phyloP scores from a whole-genome alignment of 139 green algal genomes.

The Tetraselmis chui region DNA sequence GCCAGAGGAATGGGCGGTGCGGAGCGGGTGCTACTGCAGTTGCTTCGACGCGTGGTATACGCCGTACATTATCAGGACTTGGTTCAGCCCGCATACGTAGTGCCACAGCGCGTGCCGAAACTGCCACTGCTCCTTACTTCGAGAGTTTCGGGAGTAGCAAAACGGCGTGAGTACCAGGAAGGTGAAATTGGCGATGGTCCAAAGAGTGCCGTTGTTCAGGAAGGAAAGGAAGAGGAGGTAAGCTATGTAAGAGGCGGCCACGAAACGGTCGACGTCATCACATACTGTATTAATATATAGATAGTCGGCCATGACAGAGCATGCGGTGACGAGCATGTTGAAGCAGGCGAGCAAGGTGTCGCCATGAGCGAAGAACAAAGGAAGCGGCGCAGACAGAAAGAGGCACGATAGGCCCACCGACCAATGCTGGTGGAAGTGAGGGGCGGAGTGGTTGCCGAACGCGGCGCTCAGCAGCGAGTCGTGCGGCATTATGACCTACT shows the following conservation, averaged over 20 bases:
- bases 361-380: neutral
- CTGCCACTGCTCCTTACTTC: neutral
- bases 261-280: neutral
- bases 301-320: neutral
- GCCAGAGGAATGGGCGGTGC: too few species aligned
- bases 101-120: neutral
- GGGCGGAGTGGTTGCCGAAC: neutral
- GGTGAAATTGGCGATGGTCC: neutral
- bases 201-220: neutral
- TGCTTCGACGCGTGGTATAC: neutral
- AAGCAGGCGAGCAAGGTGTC: neutral
- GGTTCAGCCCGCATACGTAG: neutral
- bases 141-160: neutral
- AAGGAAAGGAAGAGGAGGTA: neutral
- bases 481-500: too few species aligned
- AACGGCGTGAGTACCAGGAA: neutral
- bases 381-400: neutral
- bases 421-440: neutral
- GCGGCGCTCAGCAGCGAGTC: neutral
- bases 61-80: neutral
- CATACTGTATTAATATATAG: neutral
- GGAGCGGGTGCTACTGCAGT: too few species aligned
- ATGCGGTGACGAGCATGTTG: neutral
- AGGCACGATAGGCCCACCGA: neutral
- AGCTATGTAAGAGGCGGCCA: neutral